Base-by-base conservation (phyloP, 257 asterid species). In the Nyctanthes arbortristis region DNA sequence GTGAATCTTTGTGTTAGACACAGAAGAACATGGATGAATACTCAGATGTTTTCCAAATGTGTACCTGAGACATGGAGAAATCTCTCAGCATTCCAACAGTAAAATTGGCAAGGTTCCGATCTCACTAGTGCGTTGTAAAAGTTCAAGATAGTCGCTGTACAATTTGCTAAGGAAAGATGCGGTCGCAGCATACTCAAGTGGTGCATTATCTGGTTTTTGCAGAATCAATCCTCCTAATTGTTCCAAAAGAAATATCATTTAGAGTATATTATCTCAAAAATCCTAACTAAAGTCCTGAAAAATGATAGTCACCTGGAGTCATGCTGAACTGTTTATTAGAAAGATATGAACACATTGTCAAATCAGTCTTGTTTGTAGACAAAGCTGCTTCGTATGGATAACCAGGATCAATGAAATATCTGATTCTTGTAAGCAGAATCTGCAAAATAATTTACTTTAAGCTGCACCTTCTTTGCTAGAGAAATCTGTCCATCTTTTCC, bases 81-180 rank as follows among this genome's bases (percentile, higher is more conserved):
- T 37, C 59, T 67, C 78, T 75, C 70, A 82, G 64, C 36, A 12
- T 66, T 62, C 73, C 65, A 27, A 36, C 35, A 14, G 89, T 75
- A 75, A 85, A 73, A 20, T 32, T 22, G 32, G 29, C 76, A 54
- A 70, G 33, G 8, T 67, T 69, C 54, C 95, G 84, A 47, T 69
- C 49, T 73, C 67, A 32, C 73, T 33, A 25, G 79, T 55, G 66
- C 72, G 70, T 22, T 61, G 73, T 73, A 88, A 31, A 13, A 88
- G 75, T 39, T 59, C 79, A 22, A 85, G 87, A 75, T 85, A 84
- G 66, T 85, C 91, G 70, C 84, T 64, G 70, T 85, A 85, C 60
- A 88, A 18, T 79, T 88, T 87, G 67, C 85, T 76, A 57, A 85
- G 88, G 54, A 85, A 87, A 43, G 89, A 76, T 54, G 89, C 85